Evolutionary conservation across 2,329 filamentous ascomycete species (phyloP), one percentile per base, ranked within the genome.

Genomic region (Fonsecaea multimorphosa): DNA sequence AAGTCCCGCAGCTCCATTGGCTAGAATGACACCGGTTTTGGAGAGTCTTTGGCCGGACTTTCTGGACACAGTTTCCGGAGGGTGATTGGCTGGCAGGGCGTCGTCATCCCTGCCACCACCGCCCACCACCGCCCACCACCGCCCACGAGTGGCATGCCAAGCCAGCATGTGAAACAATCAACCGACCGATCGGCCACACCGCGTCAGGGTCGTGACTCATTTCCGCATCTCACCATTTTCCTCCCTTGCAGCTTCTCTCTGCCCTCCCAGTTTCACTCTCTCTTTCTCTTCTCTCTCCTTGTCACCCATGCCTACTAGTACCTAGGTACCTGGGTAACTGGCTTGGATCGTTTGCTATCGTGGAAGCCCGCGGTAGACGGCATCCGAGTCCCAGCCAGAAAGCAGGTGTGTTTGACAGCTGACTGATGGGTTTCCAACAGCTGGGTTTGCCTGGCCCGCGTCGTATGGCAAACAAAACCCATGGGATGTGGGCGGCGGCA

Each of bases 91-190:
- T 22, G 9, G 2, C 3, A 4, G n/a, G 56, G 14, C 24, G 6
- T 19, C 56, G 27, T 49, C 14, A 58, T 58, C 56, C 56, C 58
- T 52, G 58, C 58, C 49, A 12, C 24, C 44, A n/a, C n/a, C n/a
- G n/a, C n/a, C n/a, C n/a, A n/a, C n/a, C n/a, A n/a, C n/a, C n/a
- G n/a, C n/a, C n/a, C n/a, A n/a, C n/a, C n/a, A n/a, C n/a, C n/a
- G n/a, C n/a, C n/a, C n/a, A n/a, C n/a, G n/a, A 60, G 38, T 24
- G 29, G 22, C 29, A 53, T 57, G 60, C 59, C 59, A 66, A 63
- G 60, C 29, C 27, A 59, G 65, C 61, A 64, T 67, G 65, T 63
- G 65, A 63, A 63, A 61, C 65, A 56, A 52, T 32, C 24, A 27
- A 49, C 44, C 44, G 7, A 12, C 44, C 44, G 44, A 49, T 49